Percentiles rank a stretch among this genome's conserved stretches.
Evolutionary conservation across 2,329 filamentous ascomycete genomes (phyloP).

Genomic region (Neofusicoccum umdonicola): DNA sequence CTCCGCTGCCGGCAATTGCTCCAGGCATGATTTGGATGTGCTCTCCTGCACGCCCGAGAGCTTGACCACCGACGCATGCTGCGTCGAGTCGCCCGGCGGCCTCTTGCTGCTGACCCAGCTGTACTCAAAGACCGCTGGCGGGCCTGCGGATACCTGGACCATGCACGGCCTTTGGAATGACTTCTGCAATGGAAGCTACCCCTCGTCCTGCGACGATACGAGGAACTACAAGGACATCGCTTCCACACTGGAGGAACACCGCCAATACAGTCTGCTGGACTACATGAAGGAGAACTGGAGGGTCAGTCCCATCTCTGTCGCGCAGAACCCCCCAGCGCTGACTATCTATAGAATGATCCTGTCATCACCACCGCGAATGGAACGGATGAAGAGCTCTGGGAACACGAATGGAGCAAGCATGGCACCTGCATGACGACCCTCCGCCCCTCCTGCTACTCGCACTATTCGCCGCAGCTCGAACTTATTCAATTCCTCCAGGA

Average conservation of each 20-base stretch:
- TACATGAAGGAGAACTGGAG: conserved; percentile 74
- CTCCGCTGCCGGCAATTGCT: conserved; percentile 6
- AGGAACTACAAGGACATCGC: conserved; percentile 8
- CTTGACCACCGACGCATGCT: conserved; percentile 11
- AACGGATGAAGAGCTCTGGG: conserved; percentile 62
- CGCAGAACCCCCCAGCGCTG: background rate
- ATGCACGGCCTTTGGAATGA: conserved; percentile 67
- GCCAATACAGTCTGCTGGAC: conserved; percentile 55
- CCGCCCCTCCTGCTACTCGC: conserved; percentile 61
- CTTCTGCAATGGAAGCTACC: conserved; percentile 67
- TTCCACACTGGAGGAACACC: conserved; percentile 52
- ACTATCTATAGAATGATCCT: conserved; percentile 5
- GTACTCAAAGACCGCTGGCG: conserved; percentile 3
- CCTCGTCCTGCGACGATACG: conserved; percentile 43
- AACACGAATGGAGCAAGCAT: conserved; percentile 71
- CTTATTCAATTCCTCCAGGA: conserved; percentile 68
- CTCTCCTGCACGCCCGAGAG: conserved; percentile 15
- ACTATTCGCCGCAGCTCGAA: conserved; percentile 59
- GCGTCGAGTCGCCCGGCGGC: conserved; percentile 14
- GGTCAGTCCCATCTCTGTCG: conserved; percentile 35
- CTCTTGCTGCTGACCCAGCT: conserved; percentile 15
- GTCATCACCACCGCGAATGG: conserved; percentile 15
- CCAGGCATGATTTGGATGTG: conserved; percentile 4
- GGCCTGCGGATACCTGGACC: conserved; percentile 67
- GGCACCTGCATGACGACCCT: conserved; percentile 73